Conservation (phyloP, 2,329 filamentous ascomycete species). For the Sphaerulina musiva region DNA sequence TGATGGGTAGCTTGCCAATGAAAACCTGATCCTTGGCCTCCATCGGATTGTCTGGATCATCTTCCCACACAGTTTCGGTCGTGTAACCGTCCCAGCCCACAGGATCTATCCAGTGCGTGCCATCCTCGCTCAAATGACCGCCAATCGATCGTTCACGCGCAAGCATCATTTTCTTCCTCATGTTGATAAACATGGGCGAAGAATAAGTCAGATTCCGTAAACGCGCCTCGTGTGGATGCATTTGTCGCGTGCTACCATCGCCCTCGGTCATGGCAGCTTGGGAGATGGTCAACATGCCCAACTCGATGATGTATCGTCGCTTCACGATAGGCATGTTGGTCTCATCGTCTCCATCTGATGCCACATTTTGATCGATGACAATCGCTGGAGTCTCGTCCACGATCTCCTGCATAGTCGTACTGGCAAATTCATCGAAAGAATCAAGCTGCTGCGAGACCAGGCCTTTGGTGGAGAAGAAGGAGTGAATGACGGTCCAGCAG, state of each 20-base stretch:
- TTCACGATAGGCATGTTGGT: conserved; percentile 65
- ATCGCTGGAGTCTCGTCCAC: conserved; percentile 87
- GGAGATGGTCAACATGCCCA: conserved; percentile 82
- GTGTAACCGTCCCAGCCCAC: conserved; percentile 37
- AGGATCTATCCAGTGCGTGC: conserved; percentile 33
- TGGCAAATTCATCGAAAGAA: conserved; percentile 95
- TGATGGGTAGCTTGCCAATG: conserved; percentile 92
- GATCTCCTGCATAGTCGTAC: conserved; percentile 87
- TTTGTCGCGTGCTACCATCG: conserved; percentile 76
- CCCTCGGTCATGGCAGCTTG: conserved; percentile 88
- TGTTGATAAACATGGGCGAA: conserved; percentile 80
- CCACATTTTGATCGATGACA: conserved; percentile 87
- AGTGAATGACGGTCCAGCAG: conserved; percentile 95
- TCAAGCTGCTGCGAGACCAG: conserved; percentile 96
- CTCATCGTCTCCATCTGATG: conserved; percentile 62
- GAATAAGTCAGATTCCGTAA: conserved; percentile 94
- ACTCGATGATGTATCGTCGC: conserved; percentile 90
- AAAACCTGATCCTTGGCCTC: conserved; percentile 58
- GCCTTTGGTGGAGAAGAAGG: conserved; percentile 94
- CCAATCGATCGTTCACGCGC: conserved; percentile 69
- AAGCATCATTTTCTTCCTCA: conserved; percentile 76
- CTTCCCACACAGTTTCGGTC: conserved; percentile 42
- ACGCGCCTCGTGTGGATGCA: conserved; percentile 91
- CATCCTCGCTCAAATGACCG: conserved; percentile 59
- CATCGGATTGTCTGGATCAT: conserved; percentile 25